Conservation (phyloP, 108 stramenopile genomes). For the Pseudonitzschia pungens region DNA sequence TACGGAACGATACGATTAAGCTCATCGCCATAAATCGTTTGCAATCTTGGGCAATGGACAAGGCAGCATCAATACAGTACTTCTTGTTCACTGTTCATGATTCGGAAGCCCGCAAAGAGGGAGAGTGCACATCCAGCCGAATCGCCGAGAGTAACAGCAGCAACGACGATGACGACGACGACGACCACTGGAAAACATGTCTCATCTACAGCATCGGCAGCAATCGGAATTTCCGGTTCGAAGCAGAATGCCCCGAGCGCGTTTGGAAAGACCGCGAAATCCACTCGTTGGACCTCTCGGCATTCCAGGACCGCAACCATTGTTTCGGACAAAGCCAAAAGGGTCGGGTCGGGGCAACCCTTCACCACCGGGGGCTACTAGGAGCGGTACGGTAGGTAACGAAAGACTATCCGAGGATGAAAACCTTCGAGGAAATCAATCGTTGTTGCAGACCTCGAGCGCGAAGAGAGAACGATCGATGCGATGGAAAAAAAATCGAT, state of each 20-base stretch:
- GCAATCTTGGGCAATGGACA: too few relatives aligned
- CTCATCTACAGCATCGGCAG: constrained; percentile 40
- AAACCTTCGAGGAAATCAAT: constrained; percentile 39
- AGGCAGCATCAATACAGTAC: too few relatives aligned
- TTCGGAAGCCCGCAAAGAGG: too few relatives aligned
- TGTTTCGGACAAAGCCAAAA: neutral
- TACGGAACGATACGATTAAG: too few relatives aligned
- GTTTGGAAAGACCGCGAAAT: constrained; percentile 39
- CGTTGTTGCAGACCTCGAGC: constrained; percentile 37
- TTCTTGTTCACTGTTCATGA: too few relatives aligned
- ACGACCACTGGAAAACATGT: constrained; percentile 12
- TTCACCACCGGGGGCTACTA: constrained; percentile 44
- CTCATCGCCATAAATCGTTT: too few relatives aligned
- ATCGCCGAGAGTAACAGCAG: too few relatives aligned
- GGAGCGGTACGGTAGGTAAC: neutral
- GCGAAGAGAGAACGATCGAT: constrained; percentile 40
- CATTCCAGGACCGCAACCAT: neutral
- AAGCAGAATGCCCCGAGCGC: constrained; percentile 13
- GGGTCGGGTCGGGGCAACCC: constrained; percentile 2
- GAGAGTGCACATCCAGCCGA: too few relatives aligned
- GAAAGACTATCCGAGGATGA: constrained; percentile 20
- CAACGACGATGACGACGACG: too few relatives aligned
- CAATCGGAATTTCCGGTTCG: constrained; percentile 34
- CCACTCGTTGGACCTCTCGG: constrained; percentile 48
- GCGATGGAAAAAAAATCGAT: constrained; percentile 57